Evolutionary conservation across 2,329 filamentous ascomycete species (phyloP), one percentile per base, ranked within the genome.

Genomic region (Fusarium stilboides): DNA sequence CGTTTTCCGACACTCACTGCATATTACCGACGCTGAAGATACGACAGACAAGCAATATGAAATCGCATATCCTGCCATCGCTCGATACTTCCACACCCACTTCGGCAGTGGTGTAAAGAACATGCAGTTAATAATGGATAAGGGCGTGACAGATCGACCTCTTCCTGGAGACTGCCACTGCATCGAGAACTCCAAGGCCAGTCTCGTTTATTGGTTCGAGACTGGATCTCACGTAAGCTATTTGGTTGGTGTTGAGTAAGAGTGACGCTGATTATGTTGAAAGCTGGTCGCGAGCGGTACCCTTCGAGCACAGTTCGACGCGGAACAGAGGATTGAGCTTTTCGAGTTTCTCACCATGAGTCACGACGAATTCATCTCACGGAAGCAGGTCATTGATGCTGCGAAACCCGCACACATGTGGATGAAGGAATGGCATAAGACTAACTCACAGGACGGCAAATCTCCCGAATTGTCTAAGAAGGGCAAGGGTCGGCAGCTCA

Each of bases 51-150:
- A 97, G 82, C 89, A 92, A 74, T 98, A 94, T 74, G 94, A 98
- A 77, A 94, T 98, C 49, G 88, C 91, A 4, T 93, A 89, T 61
- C 88, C 94, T 5, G 92, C 92, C 1, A 85, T 99, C 45, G 89
- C 95, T 34, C 90, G 95, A 74, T 98, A 96, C 79, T 98, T 97
- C 77, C 89, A 92, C 74, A 94, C 93, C 0, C 92, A 97, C 74
- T 98, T 96, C 77, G 91, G 91, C 59, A 95, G 93, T 64, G 94
- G 94, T 8, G 90, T 98, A 57, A 91, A 88, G 72, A 93, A 90
- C 56, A 93, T 98, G 73, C 94, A 97, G 77, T 87, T 98, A 77
- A 89, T 94, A 22, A 87, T 97, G 74, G 94, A 97, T 72, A 90
- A 89, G 74, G 84, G 84, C 3, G 84, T 82, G 2, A 80, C 80